phyloP scores from a whole-genome alignment of 116 monocot species.

The Posidonia oceanica region DNA sequence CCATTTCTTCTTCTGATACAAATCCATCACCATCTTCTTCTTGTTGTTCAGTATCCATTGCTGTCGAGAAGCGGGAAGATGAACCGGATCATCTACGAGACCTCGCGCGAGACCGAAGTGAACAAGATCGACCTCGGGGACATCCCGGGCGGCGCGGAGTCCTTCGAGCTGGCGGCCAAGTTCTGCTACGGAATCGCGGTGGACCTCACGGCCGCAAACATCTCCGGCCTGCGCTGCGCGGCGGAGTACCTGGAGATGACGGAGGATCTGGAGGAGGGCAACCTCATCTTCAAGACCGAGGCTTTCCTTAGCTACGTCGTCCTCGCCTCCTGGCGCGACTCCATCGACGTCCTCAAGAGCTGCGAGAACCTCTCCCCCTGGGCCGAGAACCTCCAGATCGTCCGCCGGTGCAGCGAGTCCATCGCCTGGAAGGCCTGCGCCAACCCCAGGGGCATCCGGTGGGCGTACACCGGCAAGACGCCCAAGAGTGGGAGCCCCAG shows the following conservation, averaged over 20 bases:
- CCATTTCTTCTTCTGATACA: neutral
- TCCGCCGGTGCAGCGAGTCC: slow-evolving; percentile 90
- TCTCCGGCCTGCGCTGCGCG: slow-evolving; percentile 81
- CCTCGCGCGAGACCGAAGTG: neutral
- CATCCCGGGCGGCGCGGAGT: slow-evolving; percentile 63
- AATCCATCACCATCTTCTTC: neutral
- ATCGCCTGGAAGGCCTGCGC: slow-evolving; percentile 98
- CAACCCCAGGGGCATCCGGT: slow-evolving; percentile 57
- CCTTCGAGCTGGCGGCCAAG: slow-evolving; percentile 91
- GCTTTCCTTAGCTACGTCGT: slow-evolving; percentile 96
- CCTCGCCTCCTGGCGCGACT: slow-evolving; percentile 87
- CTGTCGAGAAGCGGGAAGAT: slow-evolving; percentile 24
- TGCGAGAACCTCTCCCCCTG: slow-evolving; percentile 86
- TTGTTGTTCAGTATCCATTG: slow-evolving; percentile 13
- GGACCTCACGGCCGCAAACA: slow-evolving; percentile 80
- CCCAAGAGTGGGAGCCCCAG: slow-evolving; percentile 30
- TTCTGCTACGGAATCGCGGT: slow-evolving; percentile 94
- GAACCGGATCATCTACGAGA: slow-evolving; percentile 20
- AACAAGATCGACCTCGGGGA: slow-evolving; percentile 45
- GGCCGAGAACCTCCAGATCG: slow-evolving; percentile 97
- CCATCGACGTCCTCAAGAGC: slow-evolving; percentile 82
- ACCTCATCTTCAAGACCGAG: slow-evolving; percentile 95
- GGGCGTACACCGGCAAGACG: slow-evolving; percentile 61
- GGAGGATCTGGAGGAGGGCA: slow-evolving; percentile 93
- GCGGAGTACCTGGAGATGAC: slow-evolving; percentile 98